Evolutionary conservation across 73 alveolate genomes (phyloP), one percentile per base, ranked within the genome.

Genomic region (Diophrys sp.): DNA sequence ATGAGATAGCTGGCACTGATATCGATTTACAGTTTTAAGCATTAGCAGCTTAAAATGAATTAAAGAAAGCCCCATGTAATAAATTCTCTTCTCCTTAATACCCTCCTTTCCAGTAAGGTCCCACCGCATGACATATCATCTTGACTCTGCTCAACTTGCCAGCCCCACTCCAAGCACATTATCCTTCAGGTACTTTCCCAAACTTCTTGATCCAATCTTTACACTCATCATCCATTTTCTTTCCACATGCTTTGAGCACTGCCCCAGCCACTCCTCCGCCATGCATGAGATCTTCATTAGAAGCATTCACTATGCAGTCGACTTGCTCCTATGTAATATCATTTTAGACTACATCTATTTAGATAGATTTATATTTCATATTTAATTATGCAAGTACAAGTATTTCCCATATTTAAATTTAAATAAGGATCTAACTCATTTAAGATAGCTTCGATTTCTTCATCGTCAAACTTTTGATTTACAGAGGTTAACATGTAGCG

Each of bases 61-160:
- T 30, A 14, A 31, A 27, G 32, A 87, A 56, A 1, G 88, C 74
- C 31, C 31, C 24, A 27, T 29, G 14, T 11, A 85, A 71, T 54
- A 27, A 71, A 1, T 71, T 78, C 24, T 30, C 54, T 31, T 79
- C 89, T 23, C 30, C 30, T 29, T 74, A 55, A 30, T 67, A 0
- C 18, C 87, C 91, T 18, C 75, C 72, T 31, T 79, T 82, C 79
- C 94, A 77, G 24, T 87, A 71, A 29, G 99, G 99, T 14, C 99
- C 99, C 69, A 93, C 97, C 30, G 98, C 93, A 74, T 93, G 97
- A 23, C 93, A 87, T 27, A 95, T 73, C 67, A 81, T 74, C 77
- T 93, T 93, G 1, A 23, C 30, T 79, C 95, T 83, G 26, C 91
- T 86, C 74, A 95, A 93, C 69, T 74, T 82, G 56, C 96, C 96